Percentiles rank a stretch among this genome's conserved stretches.
These are phyloP conservation scores for Emericellopsis terricola DNA, from an alignment of 495 filamentous ascomycete species.

Conservation along the genomic window DNA sequence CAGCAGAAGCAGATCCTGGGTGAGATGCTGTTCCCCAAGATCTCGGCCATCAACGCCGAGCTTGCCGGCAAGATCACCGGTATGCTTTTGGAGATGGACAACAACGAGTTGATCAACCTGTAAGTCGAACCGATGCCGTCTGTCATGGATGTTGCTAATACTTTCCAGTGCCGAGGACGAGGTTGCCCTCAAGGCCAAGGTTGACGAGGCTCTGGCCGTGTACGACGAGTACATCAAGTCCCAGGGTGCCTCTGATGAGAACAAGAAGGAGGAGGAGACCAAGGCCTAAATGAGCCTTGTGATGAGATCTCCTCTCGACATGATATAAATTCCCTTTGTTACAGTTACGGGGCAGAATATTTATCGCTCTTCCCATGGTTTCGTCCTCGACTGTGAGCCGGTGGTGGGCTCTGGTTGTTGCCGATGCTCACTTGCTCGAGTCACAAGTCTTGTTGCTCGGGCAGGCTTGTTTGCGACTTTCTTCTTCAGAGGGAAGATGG, in stretches of 20 bases:
- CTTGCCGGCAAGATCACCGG: constrained; percentile 98
- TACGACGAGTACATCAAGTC: constrained; percentile 98
- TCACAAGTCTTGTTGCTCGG: too few species aligned
- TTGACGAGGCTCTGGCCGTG: constrained; percentile 87
- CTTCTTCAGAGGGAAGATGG: constrained; percentile 2
- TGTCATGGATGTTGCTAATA: constrained; percentile 10
- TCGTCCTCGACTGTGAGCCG: too few species aligned
- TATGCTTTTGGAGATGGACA: constrained; percentile 99
- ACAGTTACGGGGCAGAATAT: constrained; percentile 5
- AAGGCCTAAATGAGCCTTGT: constrained; percentile 38
- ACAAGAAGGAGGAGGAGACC: constrained; percentile 34
- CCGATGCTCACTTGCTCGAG: too few species aligned
- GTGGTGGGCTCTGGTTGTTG: too few species aligned
- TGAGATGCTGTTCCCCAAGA: constrained; percentile 96
- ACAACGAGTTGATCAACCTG: constrained; percentile 79
- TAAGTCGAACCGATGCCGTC: constrained; percentile 37
- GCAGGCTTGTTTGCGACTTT: constrained; percentile 13
- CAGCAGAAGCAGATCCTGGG: constrained; percentile 98
- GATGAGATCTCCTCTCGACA: not conserved
- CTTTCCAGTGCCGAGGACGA: constrained; percentile 68
- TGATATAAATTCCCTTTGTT: constrained; percentile 6
- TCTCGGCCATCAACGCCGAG: constrained; percentile 78
- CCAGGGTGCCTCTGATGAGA: constrained; percentile 31
- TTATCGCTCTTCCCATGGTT: constrained; percentile 5
- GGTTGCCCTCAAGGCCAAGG: constrained; percentile 75